Base-by-base conservation (phyloP, 129 eudicot genomes). In the Artemisia argyi region DNA sequence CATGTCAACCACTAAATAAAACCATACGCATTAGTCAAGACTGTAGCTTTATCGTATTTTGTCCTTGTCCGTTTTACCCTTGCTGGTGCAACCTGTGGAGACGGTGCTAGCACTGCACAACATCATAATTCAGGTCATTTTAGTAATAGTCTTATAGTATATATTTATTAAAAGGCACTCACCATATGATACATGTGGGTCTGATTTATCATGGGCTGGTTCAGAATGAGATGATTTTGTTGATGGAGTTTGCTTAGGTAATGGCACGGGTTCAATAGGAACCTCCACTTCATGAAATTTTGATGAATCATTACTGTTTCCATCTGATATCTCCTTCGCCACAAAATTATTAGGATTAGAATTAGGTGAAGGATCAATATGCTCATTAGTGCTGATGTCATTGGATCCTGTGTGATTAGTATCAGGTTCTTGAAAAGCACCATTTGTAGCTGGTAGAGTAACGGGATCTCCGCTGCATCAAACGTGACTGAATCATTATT, bases 11-110 rank as follows among this genome's bases (percentile, higher is more conserved):
- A 47, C 0, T 30, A 12, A 35, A 11, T 51, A 52, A 35, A 32
- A 2, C 17, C 85, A 44, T 84, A 89, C 96, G 58, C 61, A 5
- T 94, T 94, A 47, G 83, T 78, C 81, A 94, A 75, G 17, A 88
- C 96, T 18, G 86, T 73, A 8, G 73, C 24, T 76, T 83, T 53
- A 75, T 94, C 99, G 16, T 57, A 94, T 52, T 12, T 76, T 57
- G 56, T 82, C 80, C 76, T 90, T 79, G 79, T 80, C 66, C 81
- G 88, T 68, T 85, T 90, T 61, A 16, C 84, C 73, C 83, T 79
- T 55, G 66, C 76, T 18, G 78, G 87, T 73, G 82, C 66, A 71
- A 68, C 71, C 81, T 20, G 83, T 3, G 66, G 66, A 61, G 66
- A 61, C 1, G 91, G 68, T 52, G 20, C 76, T 52, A 73, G 68